Evolutionary conservation across 148 eudicot species (phyloP), one percentile per base, ranked within the genome.

Genomic region (Amaranthus cruentus): DNA sequence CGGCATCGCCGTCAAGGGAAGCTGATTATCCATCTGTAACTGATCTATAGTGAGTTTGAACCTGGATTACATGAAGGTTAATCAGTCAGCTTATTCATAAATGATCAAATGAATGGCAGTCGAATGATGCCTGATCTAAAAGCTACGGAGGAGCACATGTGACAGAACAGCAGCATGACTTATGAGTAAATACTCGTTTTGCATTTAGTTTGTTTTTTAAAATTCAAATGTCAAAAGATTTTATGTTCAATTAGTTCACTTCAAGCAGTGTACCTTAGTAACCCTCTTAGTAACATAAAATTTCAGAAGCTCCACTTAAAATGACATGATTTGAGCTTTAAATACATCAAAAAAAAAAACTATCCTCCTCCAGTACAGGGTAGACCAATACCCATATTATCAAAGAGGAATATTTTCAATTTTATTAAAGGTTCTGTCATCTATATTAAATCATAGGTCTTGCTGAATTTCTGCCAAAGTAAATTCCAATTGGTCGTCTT

Each of bases 1-100:
- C 76, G 97, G 99, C 97, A 91, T 87, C 62, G 81, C 75, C 69
- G 97, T 89, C 80, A 95, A 75, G 59, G 99, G 97, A 18, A 91
- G 88, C 78, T 95, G 97, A 84, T 95, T 95, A 83, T 95, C 99
- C 72, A 92, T 79, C 85, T 95, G 99, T 82, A 95, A 70, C 78
- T 92, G 79, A 6, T 96, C 99, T 71, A 95, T 73, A 53, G 86
- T 85, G 74, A 95, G 85, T 86, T 95, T 95, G 87, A 95, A 95
- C 89, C 97, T 95, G 83, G 63, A 75, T 71, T 15, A 13, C 66
- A 69, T 8, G 64, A 70, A 46, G 44, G 48, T 51, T 8, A 76
- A 71, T 59, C 47, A 73, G 77, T 50, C 6, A 56, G 58, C 48
- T 75, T 73, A 42, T 43, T 4, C 42, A 46, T 46, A 60, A 63